Base-by-base conservation (phyloP, 2,329 filamentous ascomycete species). In the Verticillium nubilum region DNA sequence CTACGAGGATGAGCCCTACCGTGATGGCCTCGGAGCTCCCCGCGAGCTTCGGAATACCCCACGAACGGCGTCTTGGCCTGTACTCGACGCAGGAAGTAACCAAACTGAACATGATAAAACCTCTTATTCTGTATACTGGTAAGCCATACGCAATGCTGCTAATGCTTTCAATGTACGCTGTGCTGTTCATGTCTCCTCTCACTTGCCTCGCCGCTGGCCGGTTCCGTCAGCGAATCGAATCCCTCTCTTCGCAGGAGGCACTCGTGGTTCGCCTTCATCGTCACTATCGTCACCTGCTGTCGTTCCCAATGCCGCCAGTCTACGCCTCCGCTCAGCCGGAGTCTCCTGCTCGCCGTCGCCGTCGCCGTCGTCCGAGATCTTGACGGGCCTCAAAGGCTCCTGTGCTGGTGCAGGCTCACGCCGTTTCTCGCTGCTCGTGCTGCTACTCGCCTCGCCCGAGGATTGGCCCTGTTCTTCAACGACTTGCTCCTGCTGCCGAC, bases 281-380 rank as follows among this genome's bases (percentile, higher is more conserved):
- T 80, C 78, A 53, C 77, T 80, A 19, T 76, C 77, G 0, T 70
- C 74, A 2, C 70, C 72, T 7, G 72, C 69, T 17, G 76, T 74
- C 62, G 89, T 78, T 10, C 90, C 89, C 1, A 94, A 75, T 1
- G 90, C 91, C 1, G 89, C 89, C 66, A 92, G 86, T 66, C 91
- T 83, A 58, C 91, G 80, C 47, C 89, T 82, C 59, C 88, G 80
- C 72, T 94, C 91, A 0, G 90, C 90, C 0, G 89, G 87, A 0
- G 89, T 92, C 73, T 93, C 78, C n/a, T 69, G 68, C 3, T 68
- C 68, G 19, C 74, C 76, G 2, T 73, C 90, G 1, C 81, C 79
- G 5, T 67, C 63, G 3, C 60, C 56, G 52, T 53, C 56, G n/a
- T 42, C 19, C 56, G 58, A 42, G 58, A 59, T 47, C 60, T 62